Percentiles rank a stretch among this genome's conserved stretches.
These are phyloP conservation scores for Plantago ovata DNA, from an alignment of 257 asterid species.

Conservation along the genomic window DNA sequence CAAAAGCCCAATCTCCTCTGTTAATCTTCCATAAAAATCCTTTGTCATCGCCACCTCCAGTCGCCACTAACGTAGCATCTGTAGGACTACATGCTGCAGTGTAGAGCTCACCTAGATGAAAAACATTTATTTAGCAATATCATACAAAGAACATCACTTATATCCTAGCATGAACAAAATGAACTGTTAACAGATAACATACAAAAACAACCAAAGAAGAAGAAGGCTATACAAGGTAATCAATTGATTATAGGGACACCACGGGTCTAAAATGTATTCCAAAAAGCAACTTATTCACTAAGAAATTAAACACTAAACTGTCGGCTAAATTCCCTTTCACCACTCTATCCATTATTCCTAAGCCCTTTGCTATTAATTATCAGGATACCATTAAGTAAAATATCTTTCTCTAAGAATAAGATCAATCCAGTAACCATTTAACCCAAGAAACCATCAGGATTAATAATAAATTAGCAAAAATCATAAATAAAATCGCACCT, in stretches of 20 bases:
- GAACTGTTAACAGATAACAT: neutral
- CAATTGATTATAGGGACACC: constrained; percentile 3
- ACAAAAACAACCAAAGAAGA: neutral
- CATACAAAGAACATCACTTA: neutral
- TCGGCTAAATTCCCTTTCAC: too few species aligned
- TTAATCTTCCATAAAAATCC: constrained; percentile 79
- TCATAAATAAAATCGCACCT: constrained; percentile 37
- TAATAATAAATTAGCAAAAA: neutral
- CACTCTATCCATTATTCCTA: too few species aligned
- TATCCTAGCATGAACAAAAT: neutral
- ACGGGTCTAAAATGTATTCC: too few species aligned
- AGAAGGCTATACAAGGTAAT: neutral
- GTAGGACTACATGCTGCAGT: constrained; percentile 75
- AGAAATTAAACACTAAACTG: too few species aligned
- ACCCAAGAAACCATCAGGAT: too few species aligned
- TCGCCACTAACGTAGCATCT: constrained; percentile 78
- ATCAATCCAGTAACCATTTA: too few species aligned
- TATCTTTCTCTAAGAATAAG: too few species aligned
- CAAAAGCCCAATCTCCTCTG: constrained; percentile 76
- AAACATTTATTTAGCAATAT: constrained; percentile 9
- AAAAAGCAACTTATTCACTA: too few species aligned
- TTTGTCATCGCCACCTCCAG: constrained; percentile 96
- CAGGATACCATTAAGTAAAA: too few species aligned
- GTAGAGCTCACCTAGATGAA: constrained; percentile 70
- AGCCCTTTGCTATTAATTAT: too few species aligned